A percentile compares a stretch with the other conserved stretches of the same genome.
Evolutionary conservation across 495 filamentous ascomycete species (phyloP).

Genomic region (Daldinia concentrica): DNA sequence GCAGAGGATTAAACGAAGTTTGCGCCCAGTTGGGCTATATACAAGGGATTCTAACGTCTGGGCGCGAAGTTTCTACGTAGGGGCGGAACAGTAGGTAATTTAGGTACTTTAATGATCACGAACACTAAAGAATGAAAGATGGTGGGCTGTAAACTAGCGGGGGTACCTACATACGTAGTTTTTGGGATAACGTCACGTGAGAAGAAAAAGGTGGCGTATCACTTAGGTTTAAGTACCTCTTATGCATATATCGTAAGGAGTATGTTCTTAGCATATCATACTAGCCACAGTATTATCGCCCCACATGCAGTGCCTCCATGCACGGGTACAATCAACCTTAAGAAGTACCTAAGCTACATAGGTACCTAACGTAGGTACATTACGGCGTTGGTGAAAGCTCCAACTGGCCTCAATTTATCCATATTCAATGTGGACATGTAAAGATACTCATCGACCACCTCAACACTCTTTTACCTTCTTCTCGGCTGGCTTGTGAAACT

Average conservation of each 20-base stretch:
- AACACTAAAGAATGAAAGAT: conserved; percentile 13
- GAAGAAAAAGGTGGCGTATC: neutral
- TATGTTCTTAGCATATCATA: neutral
- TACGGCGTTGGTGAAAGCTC: conserved; percentile 21
- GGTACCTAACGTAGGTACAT: no score
- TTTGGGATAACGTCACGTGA: conserved; percentile 12
- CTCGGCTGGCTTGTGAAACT: neutral
- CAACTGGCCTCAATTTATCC: conserved; percentile 46
- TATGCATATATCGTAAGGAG: neutral
- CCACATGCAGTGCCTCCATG: neutral
- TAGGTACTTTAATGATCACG: neutral
- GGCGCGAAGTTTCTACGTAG: neutral
- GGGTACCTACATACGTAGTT: conserved; percentile 19
- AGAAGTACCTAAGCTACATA: neutral
- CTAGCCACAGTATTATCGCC: neutral
- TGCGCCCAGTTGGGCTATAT: neutral
- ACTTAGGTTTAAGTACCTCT: neutral
- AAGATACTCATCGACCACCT: conserved; percentile 18
- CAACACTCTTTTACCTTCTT: conserved; percentile 10
- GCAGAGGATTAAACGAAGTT: neutral
- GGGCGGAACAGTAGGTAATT: no score
- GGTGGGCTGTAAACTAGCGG: conserved; percentile 37
- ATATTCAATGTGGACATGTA: conserved; percentile 15
- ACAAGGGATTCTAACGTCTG: neutral
- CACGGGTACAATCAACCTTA: neutral